Base-by-base conservation (phyloP, 345 rosid genomes). In the Aurinia saxatilis region DNA sequence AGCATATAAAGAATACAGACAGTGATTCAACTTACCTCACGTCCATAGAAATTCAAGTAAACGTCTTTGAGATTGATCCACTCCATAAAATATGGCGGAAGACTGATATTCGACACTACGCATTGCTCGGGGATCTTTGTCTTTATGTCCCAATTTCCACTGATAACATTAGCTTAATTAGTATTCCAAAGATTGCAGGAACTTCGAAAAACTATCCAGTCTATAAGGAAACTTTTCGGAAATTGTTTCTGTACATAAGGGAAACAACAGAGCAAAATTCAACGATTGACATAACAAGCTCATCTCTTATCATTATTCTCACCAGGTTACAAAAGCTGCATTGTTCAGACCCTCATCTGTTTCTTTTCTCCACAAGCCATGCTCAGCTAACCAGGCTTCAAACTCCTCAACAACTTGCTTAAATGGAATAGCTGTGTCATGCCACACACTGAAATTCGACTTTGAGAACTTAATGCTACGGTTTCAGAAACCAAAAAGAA, bases 141-240 rank as follows among this genome's bases (percentile, higher is more conserved):
- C 76, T 92, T 92, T 83, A 92, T 67, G 79, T 92, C 98, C 98
- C 96, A 92, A 46, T 92, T 88, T 52, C 98, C 96, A 75, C 98
- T 92, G 70, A 57, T 30, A 68, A 8, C 63, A 69, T 35, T 12
- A 71, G 46, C 68, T 29, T 33, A 14, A 56, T 71, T 50, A 70
- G 31, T 54, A 63, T 23, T 40, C 34, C 2, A 35, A 63, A 47
- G n/a, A 45, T 36, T 27, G 35, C 29, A 60, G 8, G 11, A 45
- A 5, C 55, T 67, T 7, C 45, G n/a, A 37, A 46, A 18, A 36
- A 27, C 58, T 50, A 38, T 7, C 38, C 46, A 16, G 27, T 37
- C 36, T 38, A 10, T 23, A 46, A 8, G 33, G n/a, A 59, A 10
- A 10, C 8, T 36, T 7, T 33, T 15, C 2, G 14, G 5, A 51